phyloP scores from a whole-genome alignment of 495 filamentous ascomycete species.

The Penicillium egyptiacum region DNA sequence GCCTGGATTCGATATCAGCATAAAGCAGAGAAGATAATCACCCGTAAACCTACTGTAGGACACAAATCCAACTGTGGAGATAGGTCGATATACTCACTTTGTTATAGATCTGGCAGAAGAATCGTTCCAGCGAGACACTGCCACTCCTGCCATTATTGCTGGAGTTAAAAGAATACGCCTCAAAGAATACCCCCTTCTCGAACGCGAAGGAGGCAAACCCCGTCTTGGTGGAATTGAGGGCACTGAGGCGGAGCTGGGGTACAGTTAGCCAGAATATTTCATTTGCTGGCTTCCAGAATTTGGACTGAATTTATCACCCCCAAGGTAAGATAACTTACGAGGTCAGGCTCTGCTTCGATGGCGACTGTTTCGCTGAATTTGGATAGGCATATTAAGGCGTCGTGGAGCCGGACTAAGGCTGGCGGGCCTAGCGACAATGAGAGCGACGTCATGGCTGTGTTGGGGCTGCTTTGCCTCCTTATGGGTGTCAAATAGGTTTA shows the following conservation, averaged over 20 bases:
- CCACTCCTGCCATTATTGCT: slow-evolving; percentile 13
- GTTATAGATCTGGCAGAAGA: slow-evolving; percentile 72
- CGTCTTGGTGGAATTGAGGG: slow-evolving; percentile 89
- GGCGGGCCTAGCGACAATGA: slow-evolving; percentile 77
- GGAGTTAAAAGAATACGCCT: slow-evolving; percentile 56
- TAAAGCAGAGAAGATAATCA: background rate
- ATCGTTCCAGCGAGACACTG: slow-evolving; percentile 48
- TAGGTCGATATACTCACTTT: slow-evolving; percentile 47
- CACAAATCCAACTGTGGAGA: background rate
- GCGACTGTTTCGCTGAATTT: slow-evolving; percentile 92
- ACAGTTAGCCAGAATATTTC: slow-evolving; percentile 5
- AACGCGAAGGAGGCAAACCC: slow-evolving; percentile 84
- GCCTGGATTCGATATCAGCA: slow-evolving; percentile 45
- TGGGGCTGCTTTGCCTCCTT: background rate
- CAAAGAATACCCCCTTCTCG: slow-evolving; percentile 74
- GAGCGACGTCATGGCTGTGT: slow-evolving; percentile 61
- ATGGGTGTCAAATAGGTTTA: background rate
- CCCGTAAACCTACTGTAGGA: background rate
- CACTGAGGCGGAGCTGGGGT: slow-evolving; percentile 71
- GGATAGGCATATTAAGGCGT: slow-evolving; percentile 78
- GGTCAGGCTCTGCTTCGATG: slow-evolving; percentile 75
- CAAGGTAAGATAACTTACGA: slow-evolving; percentile 48
- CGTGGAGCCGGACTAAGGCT: slow-evolving; percentile 72
- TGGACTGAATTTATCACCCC: background rate
- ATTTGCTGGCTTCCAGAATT: background rate